Conservation (phyloP, 2,329 filamentous ascomycete species). For the Bipolaris cookei region DNA sequence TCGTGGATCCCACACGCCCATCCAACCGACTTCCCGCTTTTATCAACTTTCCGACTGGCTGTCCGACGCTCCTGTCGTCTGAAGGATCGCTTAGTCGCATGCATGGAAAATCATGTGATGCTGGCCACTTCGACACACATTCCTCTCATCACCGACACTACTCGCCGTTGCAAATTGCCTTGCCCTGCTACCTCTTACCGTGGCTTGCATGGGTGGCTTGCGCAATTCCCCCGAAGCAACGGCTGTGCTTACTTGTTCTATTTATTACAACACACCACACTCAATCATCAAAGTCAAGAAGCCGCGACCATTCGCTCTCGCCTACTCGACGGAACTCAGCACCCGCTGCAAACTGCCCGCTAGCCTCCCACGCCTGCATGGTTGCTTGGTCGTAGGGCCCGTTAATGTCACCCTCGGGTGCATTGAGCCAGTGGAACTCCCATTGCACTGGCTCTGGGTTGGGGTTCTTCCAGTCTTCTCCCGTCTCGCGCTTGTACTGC, state of each 20-base stretch:
- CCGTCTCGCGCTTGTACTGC: conserved; percentile 83
- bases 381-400: conserved; percentile 84
- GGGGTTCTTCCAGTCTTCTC: conserved; percentile 78
- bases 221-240: neutral
- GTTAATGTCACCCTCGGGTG: conserved; percentile 78
- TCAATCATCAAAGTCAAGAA: conserved; percentile 49
- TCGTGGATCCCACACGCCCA: conserved; percentile 25
- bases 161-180: neutral
- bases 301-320: conserved; percentile 52
- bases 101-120: conserved; percentile 37
- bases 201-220: neutral
- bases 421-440: conserved; percentile 94
- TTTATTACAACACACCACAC: neutral
- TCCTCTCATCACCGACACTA: neutral
- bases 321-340: conserved; percentile 65
- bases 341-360: conserved; percentile 90
- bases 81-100: conserved; percentile 43
- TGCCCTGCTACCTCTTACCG: neutral
- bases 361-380: conserved; percentile 90
- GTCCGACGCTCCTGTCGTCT: conserved; percentile 26
- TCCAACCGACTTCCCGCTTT: conserved; percentile 32
- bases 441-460: conserved; percentile 62
- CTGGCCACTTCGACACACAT: conserved; percentile 4
- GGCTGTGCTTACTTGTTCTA: conserved; percentile 1
- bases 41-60: conserved; percentile 40